These are phyloP conservation scores for Vachellia pachyceras DNA, from an alignment of 306 rosid species.

Conservation along the genomic window DNA sequence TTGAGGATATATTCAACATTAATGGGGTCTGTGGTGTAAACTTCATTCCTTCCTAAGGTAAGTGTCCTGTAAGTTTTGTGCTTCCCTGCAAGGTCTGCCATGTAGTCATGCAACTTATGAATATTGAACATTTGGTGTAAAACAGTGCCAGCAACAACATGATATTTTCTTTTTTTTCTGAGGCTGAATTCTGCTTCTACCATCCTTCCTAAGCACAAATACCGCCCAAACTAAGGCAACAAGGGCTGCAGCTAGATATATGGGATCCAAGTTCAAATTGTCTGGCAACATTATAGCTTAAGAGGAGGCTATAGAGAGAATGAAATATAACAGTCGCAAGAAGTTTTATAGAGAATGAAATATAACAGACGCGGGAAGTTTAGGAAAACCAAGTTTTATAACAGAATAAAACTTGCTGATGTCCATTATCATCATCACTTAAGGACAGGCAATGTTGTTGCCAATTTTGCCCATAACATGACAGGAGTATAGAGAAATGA, in stretches of 20 bases:
- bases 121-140: constrained; percentile 59
- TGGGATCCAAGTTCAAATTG: constrained; percentile 1
- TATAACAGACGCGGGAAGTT: neutral
- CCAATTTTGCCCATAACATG: neutral
- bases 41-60: constrained; percentile 45
- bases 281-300: constrained; percentile 3
- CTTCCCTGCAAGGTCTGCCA: constrained; percentile 55
- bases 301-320: neutral
- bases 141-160: constrained; percentile 46
- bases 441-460: neutral
- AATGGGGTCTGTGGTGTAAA: constrained; percentile 60
- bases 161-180: constrained; percentile 50
- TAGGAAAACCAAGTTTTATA: neutral
- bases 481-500: neutral
- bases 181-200: neutral
- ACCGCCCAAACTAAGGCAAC: too few relatives aligned
- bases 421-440: neutral
- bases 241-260: neutral
- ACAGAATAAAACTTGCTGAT: too few relatives aligned
- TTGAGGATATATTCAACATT: constrained; percentile 66
- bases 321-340: too few relatives aligned
- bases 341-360: neutral
- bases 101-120: constrained; percentile 50
- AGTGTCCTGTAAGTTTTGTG: constrained; percentile 60
- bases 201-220: neutral